Percentiles rank a stretch among this genome's conserved stretches.
Evolutionary conservation across 805 yeast genomes (phyloP).

Genomic region (Cephaloascus albidus): DNA sequence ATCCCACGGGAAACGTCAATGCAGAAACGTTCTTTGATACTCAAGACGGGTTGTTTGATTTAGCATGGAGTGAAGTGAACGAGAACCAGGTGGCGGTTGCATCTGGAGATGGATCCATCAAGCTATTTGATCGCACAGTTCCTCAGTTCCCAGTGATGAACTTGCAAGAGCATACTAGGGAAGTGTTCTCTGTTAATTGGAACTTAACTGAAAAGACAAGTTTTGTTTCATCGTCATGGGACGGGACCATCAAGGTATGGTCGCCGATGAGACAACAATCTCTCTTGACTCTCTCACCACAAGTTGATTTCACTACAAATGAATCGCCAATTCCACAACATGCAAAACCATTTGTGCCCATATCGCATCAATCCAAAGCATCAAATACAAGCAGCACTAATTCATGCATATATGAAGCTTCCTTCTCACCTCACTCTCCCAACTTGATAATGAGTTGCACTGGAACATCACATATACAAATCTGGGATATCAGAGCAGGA

Average conservation of each 20-base stretch:
- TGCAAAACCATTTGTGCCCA: conserved; percentile 21
- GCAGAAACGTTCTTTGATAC: conserved; percentile 65
- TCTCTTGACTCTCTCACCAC: conserved; percentile 41
- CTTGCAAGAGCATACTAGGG: conserved; percentile 69
- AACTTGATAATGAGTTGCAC: conserved; percentile 58
- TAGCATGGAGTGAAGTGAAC: conserved; percentile 85
- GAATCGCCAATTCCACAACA: conserved; percentile 15
- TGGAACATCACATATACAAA: conserved; percentile 63
- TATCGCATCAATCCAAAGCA: conserved; percentile 23
- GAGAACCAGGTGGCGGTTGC: conserved; percentile 80
- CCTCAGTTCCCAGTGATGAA: conserved; percentile 63
- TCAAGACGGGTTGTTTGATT: conserved; percentile 85
- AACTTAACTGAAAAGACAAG: conserved; percentile 55
- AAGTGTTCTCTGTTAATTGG: conserved; percentile 71
- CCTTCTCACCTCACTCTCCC: conserved; percentile 81
- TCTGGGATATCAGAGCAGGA: conserved; percentile 77
- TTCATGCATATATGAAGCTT: conserved; percentile 71
- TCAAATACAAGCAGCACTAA: conserved; percentile 23
- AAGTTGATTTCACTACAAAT: conserved; percentile 16
- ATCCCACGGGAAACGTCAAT: conserved; percentile 50
- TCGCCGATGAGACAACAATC: conserved; percentile 50
- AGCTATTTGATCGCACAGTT: conserved; percentile 68
- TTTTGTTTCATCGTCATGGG: conserved; percentile 86
- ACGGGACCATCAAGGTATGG: conserved; percentile 81
- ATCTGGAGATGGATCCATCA: conserved; percentile 84